phyloP scores from a whole-genome alignment of 208 protist genomes.

The Trypanosoma rangeli region DNA sequence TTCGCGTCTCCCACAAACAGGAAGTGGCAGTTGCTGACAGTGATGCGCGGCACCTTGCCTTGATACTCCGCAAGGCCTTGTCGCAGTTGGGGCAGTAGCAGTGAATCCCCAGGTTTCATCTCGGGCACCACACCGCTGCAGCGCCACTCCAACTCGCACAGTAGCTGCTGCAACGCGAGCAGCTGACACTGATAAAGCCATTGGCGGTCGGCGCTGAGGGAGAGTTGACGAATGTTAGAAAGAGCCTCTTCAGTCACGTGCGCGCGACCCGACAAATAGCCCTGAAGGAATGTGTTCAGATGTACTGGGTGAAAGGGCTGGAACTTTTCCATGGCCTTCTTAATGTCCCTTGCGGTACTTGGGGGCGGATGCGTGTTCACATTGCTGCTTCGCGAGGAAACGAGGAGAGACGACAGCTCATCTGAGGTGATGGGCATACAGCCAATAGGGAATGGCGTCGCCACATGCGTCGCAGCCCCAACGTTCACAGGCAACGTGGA shows the following conservation, averaged over 20 bases:
- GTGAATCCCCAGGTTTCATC: slow-evolving; percentile 60
- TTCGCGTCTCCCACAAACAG: slow-evolving; percentile 50
- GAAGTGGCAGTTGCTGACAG: slow-evolving; percentile 52
- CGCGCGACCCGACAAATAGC: slow-evolving; percentile 66
- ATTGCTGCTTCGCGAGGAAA: slow-evolving; percentile 59
- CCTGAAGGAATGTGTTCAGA: slow-evolving; percentile 66
- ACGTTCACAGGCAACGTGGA: slow-evolving; percentile 20
- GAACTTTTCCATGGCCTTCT: slow-evolving; percentile 55
- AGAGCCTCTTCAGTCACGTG: slow-evolving; percentile 54
- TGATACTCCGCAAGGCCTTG: slow-evolving; percentile 52
- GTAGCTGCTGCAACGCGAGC: slow-evolving; percentile 63
- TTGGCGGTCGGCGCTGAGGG: slow-evolving; percentile 54
- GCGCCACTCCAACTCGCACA: slow-evolving; percentile 58
- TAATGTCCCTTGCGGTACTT: slow-evolving; percentile 51
- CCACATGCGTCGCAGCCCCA: slow-evolving; percentile 18
- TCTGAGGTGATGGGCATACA: slow-evolving; percentile 34
- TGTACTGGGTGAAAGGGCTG: slow-evolving; percentile 70
- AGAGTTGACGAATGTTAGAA: slow-evolving; percentile 53
- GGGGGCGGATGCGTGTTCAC: slow-evolving; percentile 65
- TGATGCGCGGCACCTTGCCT: slow-evolving; percentile 52
- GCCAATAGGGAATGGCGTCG: slow-evolving; percentile 13
- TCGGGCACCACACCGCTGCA: slow-evolving; percentile 45
- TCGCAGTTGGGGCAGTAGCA: slow-evolving; percentile 57
- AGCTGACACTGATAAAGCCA: slow-evolving; percentile 71
- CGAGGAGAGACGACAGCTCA: slow-evolving; percentile 61